Evolutionary conservation across 2,329 filamentous ascomycete species (phyloP).

Genomic region (Rhytidhysteron rufulum): DNA sequence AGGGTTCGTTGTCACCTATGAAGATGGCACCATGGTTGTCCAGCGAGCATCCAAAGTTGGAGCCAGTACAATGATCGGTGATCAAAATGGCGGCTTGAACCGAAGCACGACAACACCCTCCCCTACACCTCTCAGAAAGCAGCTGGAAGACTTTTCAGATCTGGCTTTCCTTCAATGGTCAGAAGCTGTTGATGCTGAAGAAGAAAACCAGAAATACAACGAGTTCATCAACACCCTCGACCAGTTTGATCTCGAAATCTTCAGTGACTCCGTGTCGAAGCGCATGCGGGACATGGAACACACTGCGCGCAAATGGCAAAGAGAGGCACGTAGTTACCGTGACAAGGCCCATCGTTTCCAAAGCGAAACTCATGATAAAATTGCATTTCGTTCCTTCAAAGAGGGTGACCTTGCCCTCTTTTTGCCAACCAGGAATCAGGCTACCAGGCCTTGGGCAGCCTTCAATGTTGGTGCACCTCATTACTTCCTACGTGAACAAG

Average conservation of each 20-base stretch:
- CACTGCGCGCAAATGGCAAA: slow-evolving; percentile 87
- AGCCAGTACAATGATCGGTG: slow-evolving; percentile 43
- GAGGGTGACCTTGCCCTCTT: slow-evolving; percentile 94
- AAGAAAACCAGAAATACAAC: slow-evolving; percentile 70
- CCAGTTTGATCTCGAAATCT: slow-evolving; percentile 77
- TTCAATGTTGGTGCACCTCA: slow-evolving; percentile 98
- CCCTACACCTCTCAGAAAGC: slow-evolving; percentile 52
- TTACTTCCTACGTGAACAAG: slow-evolving; percentile 92
- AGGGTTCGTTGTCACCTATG: slow-evolving; percentile 75
- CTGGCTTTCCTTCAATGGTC: slow-evolving; percentile 80
- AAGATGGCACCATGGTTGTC: slow-evolving; percentile 69
- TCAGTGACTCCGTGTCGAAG: slow-evolving; percentile 80
- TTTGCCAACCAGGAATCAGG: slow-evolving; percentile 89
- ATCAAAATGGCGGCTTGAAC: slow-evolving; percentile 39
- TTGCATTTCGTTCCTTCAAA: slow-evolving; percentile 93
- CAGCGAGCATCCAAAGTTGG: slow-evolving; percentile 63
- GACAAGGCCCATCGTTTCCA: slow-evolving; percentile 80
- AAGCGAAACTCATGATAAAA: slow-evolving; percentile 89
- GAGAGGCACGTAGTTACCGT: slow-evolving; percentile 79
- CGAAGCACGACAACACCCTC: slow-evolving; percentile 56
- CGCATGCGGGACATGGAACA: slow-evolving; percentile 92
- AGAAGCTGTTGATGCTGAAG: slow-evolving; percentile 60
- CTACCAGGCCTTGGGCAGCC: slow-evolving; percentile 91
- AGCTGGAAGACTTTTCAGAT: slow-evolving; percentile 60
- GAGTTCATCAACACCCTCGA: slow-evolving; percentile 70